These are phyloP conservation scores for Cocos nucifera DNA, from an alignment of 176 grass and related monocot genomes.

Conservation along the genomic window DNA sequence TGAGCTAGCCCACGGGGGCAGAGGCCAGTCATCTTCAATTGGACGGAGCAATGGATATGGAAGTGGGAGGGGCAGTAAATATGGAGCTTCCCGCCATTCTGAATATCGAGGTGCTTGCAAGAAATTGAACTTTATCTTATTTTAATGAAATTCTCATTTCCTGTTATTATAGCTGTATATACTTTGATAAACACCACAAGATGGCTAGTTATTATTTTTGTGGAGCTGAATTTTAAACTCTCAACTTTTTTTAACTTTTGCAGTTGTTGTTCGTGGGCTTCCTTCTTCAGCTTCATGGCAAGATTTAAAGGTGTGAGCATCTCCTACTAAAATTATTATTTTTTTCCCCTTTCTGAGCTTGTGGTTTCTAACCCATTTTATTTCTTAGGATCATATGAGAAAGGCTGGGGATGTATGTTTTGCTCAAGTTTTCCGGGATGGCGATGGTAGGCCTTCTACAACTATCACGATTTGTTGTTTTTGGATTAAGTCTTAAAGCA, in stretches of 20 bases:
- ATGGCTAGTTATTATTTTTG: too few species aligned
- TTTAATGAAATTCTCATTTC: background rate
- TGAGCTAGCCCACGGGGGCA: conserved; percentile 20
- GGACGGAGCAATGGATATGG: conserved; percentile 13
- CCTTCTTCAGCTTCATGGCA: conserved; percentile 23
- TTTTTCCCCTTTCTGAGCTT: background rate
- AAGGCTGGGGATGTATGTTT: conserved; percentile 20
- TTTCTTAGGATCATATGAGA: conserved; percentile 20
- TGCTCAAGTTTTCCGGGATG: conserved; percentile 20
- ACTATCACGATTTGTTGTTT: background rate
- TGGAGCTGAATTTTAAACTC: background rate
- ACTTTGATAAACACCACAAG: too few species aligned
- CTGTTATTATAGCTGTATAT: background rate
- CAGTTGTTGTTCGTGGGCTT: conserved; percentile 18
- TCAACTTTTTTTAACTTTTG: background rate
- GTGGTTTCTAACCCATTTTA: background rate
- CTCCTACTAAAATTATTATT: background rate
- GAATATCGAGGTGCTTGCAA: conserved; percentile 13
- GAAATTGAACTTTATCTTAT: background rate
- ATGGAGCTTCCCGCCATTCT: conserved; percentile 13
- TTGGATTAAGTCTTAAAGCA: too few species aligned
- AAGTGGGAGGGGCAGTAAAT: conserved; percentile 11
- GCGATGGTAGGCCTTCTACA: conserved; percentile 6
- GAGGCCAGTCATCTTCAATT: conserved; percentile 13
- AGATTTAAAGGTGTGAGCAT: conserved; percentile 10